phyloP scores from a whole-genome alignment of 768 basidiomycete genomes.

The Serendipita sp. region DNA sequence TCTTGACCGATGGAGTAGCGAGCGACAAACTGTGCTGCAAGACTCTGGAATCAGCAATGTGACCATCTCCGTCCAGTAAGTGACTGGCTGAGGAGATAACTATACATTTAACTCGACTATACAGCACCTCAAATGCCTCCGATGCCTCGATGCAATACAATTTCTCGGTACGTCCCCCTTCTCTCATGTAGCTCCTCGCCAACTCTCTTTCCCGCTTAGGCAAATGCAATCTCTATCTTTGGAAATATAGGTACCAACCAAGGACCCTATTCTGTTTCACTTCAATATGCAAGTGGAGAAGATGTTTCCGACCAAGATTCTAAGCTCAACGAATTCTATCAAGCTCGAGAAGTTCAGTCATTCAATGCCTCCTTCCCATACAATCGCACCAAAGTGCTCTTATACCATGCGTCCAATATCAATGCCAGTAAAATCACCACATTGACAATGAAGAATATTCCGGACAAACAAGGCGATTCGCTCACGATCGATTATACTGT shows the following conservation, averaged over 20 bases:
- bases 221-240: not conserved
- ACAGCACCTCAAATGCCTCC: not conserved
- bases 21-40: not conserved
- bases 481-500: not conserved
- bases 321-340: not conserved
- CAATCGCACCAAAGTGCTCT: not conserved
- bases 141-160: not conserved
- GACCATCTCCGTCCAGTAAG: not conserved
- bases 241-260: not conserved
- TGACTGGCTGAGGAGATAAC: not conserved
- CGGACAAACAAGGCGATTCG: not conserved
- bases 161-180: not conserved
- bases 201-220: not conserved
- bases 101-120: too few relatives aligned
- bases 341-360: not conserved
- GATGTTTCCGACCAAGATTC: not conserved
- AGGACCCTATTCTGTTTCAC: not conserved
- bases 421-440: not conserved
- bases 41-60: not conserved
- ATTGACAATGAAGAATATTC: not conserved
- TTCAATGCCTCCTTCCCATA: conserved; percentile 2
- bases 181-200: not conserved
- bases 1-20: not conserved
- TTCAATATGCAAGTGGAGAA: not conserved
- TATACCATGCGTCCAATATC: not conserved